phyloP scores from a whole-genome alignment of 2,329 filamentous ascomycete genomes.

The Periglandula ipomoeae region DNA sequence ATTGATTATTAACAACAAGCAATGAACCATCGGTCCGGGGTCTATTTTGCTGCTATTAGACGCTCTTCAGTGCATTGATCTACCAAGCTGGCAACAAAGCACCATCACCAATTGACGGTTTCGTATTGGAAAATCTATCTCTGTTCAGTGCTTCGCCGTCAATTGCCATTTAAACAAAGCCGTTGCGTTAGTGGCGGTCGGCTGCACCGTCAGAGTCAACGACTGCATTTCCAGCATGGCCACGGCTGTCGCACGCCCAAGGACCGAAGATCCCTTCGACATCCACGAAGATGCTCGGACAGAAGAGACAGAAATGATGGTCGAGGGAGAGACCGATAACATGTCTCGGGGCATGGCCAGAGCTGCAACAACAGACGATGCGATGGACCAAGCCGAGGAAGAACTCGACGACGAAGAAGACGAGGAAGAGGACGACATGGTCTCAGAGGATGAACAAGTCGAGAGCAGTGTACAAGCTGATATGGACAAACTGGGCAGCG shows the following conservation, averaged over 20 bases:
- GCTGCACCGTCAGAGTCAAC: too few relatives aligned
- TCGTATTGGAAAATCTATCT: too few relatives aligned
- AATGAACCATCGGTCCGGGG: background rate
- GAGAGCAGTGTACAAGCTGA: slow-evolving; percentile 69
- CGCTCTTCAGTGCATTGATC: background rate
- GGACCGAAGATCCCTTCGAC: slow-evolving; percentile 30
- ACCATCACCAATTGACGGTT: too few relatives aligned
- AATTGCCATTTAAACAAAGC: too few relatives aligned
- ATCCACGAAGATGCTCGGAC: slow-evolving; percentile 43
- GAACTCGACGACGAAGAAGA: slow-evolving; percentile 27
- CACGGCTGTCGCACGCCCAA: background rate
- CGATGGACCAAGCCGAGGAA: slow-evolving; percentile 18
- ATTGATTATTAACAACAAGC: background rate
- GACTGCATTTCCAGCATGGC: slow-evolving; percentile 5
- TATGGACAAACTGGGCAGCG: slow-evolving; percentile 74
- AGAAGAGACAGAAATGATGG: slow-evolving; percentile 41
- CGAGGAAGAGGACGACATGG: slow-evolving; percentile 31
- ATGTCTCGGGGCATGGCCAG: slow-evolving; percentile 19
- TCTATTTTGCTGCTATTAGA: background rate
- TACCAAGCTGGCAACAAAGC: background rate
- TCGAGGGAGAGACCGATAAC: slow-evolving; percentile 29
- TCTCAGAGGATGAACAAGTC: slow-evolving; percentile 51
- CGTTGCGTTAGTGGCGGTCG: background rate
- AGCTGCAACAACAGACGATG: slow-evolving; percentile 13
- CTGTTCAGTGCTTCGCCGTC: too few relatives aligned